Conservation (phyloP, 441 rosid species). For the Euphorbia celastroides region DNA sequence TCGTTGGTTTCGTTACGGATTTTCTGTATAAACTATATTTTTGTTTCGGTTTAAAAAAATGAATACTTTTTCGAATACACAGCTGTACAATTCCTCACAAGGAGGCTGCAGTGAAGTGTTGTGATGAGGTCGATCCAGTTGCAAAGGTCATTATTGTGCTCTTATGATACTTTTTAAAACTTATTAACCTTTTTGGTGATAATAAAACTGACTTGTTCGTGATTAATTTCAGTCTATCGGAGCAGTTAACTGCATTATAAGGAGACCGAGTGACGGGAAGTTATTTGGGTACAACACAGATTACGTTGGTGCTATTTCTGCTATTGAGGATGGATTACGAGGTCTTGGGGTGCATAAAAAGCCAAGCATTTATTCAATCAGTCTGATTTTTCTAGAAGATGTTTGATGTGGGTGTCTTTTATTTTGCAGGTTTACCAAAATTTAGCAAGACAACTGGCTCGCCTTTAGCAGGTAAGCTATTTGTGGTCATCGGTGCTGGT, state of each 20-base stretch:
- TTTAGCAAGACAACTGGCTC: conserved; percentile 29
- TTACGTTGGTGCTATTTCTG: conserved; percentile 52
- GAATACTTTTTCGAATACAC: conserved; percentile 9
- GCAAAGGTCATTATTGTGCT: conserved; percentile 33
- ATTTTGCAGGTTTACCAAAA: no score
- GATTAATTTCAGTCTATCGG: conserved; percentile 58
- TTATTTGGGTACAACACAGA: conserved; percentile 49
- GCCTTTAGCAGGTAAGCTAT: conserved; percentile 53
- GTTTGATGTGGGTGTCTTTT: no score
- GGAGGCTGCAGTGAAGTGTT: conserved; percentile 51
- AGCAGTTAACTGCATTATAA: conserved; percentile 48
- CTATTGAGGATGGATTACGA: conserved; percentile 55
- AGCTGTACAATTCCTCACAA: conserved; percentile 61
- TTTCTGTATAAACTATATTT: no score
- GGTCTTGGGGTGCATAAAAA: no score
- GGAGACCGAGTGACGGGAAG: conserved; percentile 50
- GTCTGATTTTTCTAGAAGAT: neutral
- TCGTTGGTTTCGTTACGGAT: no score
- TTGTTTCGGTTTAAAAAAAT: no score
- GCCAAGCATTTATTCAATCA: neutral
- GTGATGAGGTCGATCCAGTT: conserved; percentile 57
- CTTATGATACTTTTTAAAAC: neutral
- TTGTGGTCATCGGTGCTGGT: conserved; percentile 64
- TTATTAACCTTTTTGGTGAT: neutral
- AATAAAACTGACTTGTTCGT: no score